Percentiles rank a stretch among this genome's conserved stretches.
Evolutionary conservation across 2,329 filamentous ascomycete species (phyloP).

Genomic region (Apiospora aurea): DNA sequence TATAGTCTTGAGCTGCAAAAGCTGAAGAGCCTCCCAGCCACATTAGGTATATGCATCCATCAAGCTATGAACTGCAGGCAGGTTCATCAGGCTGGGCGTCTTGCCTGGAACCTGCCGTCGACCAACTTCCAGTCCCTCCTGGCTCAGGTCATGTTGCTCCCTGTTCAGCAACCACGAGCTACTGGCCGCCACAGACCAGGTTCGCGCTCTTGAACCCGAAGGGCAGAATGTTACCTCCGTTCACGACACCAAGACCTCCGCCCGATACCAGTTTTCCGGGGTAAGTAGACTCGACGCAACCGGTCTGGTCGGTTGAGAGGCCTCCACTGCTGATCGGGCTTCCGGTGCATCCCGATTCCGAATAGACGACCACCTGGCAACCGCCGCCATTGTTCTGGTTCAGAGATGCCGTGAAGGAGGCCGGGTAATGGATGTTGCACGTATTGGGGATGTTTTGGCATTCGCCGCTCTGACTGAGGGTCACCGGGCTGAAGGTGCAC

Average conservation of each 20-base stretch:
- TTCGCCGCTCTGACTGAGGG: neutral
- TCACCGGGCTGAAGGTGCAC: neutral
- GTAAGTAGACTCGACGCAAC: neutral
- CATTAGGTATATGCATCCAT: neutral
- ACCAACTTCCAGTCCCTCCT: neutral
- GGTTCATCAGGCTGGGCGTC: conserved; percentile 1
- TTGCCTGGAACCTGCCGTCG: conserved; percentile 2
- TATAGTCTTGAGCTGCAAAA: neutral
- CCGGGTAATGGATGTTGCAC: conserved; percentile 13
- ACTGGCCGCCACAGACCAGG: neutral
- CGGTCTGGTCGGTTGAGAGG: neutral
- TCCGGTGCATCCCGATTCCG: neutral
- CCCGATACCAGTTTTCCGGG: neutral
- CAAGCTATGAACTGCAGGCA: neutral
- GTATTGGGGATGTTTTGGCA: conserved; percentile 5
- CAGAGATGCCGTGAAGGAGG: neutral
- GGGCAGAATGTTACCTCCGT: neutral
- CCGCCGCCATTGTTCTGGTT: neutral
- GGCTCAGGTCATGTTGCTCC: neutral
- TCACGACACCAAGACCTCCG: neutral
- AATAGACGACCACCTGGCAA: conserved; percentile 7
- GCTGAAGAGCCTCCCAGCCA: conserved; percentile 14
- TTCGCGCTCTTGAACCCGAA: conserved; percentile 9
- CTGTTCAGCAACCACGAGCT: neutral
- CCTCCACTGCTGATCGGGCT: neutral